These are phyloP conservation scores for Alternaria consortialis DNA, from an alignment of 2,329 filamentous ascomycete species.

Conservation along the genomic window DNA sequence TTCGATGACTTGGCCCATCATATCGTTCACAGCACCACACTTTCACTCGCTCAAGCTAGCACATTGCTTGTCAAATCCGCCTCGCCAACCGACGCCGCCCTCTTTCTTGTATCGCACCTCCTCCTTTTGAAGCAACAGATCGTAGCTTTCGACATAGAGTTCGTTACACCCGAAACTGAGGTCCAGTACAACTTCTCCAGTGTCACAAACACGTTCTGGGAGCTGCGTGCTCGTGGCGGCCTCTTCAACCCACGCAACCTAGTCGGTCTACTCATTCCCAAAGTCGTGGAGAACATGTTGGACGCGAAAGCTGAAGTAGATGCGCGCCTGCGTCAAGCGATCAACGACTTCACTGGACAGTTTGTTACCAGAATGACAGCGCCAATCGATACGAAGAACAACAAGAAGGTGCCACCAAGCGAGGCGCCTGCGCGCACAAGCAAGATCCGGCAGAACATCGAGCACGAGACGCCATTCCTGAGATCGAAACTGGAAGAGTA, in stretches of 20 bases:
- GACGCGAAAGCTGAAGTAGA: conserved; percentile 75
- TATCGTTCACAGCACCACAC: conserved; percentile 89
- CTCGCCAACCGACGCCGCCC: conserved; percentile 76
- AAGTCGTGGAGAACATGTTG: conserved; percentile 75
- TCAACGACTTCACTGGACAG: conserved; percentile 71
- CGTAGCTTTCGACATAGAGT: conserved; percentile 92
- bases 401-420: conserved; percentile 32
- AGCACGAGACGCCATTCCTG: conserved; percentile 66
- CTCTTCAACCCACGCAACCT: conserved; percentile 72
- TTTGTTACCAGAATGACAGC: conserved; percentile 67
- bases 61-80: conserved; percentile 71
- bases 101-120: conserved; percentile 95
- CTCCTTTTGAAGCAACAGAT: conserved; percentile 96
- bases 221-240: conserved; percentile 69
- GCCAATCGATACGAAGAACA: conserved; percentile 46
- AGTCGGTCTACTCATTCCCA: conserved; percentile 68
- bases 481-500: conserved; percentile 68
- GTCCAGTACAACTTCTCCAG: conserved; percentile 73
- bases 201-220: conserved; percentile 72
- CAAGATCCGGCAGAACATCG: conserved; percentile 63
- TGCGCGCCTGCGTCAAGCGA: conserved; percentile 67
- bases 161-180: conserved; percentile 66
- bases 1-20: conserved; percentile 78
- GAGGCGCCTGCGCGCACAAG: conserved; percentile 46
- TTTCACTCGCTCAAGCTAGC: conserved; percentile 81